Conservation (phyloP, 352 stramenopile genomes). For the Phytophthora sp. region DNA sequence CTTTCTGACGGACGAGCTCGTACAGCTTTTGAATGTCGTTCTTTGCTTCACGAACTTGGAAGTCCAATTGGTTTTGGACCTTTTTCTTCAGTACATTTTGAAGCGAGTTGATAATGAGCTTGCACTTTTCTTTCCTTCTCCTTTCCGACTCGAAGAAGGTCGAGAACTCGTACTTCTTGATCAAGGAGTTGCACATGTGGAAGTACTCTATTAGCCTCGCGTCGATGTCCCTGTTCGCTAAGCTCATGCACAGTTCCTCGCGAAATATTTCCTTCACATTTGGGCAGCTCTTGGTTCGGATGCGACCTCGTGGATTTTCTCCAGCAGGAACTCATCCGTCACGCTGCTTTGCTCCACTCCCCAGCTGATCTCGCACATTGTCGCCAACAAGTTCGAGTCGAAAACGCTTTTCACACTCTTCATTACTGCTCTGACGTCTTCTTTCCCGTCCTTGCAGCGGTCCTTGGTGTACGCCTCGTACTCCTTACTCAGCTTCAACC, state of each 20-base stretch:
- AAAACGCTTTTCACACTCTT: constrained; percentile 25
- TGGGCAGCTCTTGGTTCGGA: constrained; percentile 17
- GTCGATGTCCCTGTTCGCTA: constrained; percentile 3
- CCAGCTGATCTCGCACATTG: constrained; percentile 14
- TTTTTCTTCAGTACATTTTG: background rate
- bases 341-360: constrained; percentile 7
- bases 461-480: constrained; percentile 20
- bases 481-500: constrained; percentile 19
- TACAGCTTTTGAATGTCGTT: constrained; percentile 7
- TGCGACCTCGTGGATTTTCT: constrained; percentile 4
- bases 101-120: background rate
- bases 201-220: constrained; percentile 3
- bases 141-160: background rate
- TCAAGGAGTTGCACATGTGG: background rate
- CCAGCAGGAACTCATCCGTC: constrained; percentile 14
- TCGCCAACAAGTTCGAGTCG: constrained; percentile 16
- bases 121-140: background rate
- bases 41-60: constrained; percentile 1
- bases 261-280: constrained; percentile 12
- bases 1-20: constrained; percentile 4
- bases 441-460: constrained; percentile 20
- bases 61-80: background rate
- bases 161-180: background rate
- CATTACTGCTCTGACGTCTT: constrained; percentile 15
- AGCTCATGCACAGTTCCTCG: constrained; percentile 3